A percentile compares a stretch with the other conserved stretches of the same genome.
Conservation (phyloP, 2,329 filamentous ascomycete genomes). For the Arachnopeziza araneosa region DNA sequence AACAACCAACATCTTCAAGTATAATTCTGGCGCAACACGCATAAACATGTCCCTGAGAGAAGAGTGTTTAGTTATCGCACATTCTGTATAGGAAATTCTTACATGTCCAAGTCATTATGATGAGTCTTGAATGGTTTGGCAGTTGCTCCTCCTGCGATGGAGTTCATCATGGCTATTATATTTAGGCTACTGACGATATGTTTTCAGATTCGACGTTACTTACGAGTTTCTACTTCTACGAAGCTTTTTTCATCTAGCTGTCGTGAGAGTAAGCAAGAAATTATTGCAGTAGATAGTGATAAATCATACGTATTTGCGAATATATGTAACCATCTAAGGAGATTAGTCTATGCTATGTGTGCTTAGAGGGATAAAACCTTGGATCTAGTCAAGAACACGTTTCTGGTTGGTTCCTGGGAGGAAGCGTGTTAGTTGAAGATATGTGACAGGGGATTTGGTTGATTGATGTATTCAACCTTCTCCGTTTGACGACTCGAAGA, state of each 20-base stretch:
- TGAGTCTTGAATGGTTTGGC: constrained; percentile 92
- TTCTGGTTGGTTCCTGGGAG: constrained; percentile 58
- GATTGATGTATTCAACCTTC: no score
- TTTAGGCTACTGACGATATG: no score
- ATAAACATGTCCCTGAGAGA: constrained; percentile 75
- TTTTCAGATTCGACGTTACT: no score
- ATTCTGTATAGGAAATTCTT: no score
- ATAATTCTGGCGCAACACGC: constrained; percentile 90
- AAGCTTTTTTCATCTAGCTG: constrained; percentile 79
- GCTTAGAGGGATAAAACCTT: constrained; percentile 36
- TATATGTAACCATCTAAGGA: constrained; percentile 67
- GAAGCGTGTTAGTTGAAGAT: no score
- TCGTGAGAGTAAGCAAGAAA: no score
- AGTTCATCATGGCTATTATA: constrained; percentile 72
- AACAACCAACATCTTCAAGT: constrained; percentile 92
- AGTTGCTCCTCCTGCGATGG: constrained; percentile 91
- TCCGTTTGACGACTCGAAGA: no score
- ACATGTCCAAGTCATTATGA: constrained; percentile 90
- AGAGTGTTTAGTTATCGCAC: no score
- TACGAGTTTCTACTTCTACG: constrained; percentile 81
- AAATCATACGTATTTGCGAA: constrained; percentile 58
- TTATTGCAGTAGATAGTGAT: no score
- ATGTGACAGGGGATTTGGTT: no score
- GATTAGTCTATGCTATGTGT: no score
- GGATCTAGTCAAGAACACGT: constrained; percentile 78